Evolutionary conservation across 176 grass and related monocot genomes (phyloP), one percentile per base, ranked within the genome.

Genomic region (Carex parvula): DNA sequence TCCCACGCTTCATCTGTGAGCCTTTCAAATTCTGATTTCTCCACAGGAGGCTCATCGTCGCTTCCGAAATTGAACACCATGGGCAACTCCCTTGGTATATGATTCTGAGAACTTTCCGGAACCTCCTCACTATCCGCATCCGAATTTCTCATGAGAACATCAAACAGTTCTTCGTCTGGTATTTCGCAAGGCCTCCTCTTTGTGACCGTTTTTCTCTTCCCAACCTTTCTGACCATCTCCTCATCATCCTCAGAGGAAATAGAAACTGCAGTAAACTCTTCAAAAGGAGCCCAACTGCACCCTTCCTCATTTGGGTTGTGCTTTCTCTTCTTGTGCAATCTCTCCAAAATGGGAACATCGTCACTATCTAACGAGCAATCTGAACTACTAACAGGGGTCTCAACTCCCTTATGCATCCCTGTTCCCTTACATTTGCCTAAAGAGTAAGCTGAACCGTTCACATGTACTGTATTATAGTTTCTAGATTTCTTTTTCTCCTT

Each of bases 21-120:
- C 55, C 39, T 17, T 5, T 80, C 58, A 20, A 64, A 64, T 15
- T 82, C 59, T 29, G 30, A 62, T 75, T 75, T 75, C 46, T 75
- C 71, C 18, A 8, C 39, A 11, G 18, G 12, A 1, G 60, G 6
- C 35, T 82, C 60, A 32, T 64, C 37, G 5, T 48, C 35, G 16
- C 53, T 82, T 44, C 13, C 30, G 8, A 56, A 82, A 24, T 64
- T 5, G 24, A 82, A 82, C 37, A 82, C 59, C 80, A 82, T 8
- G 1, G 80, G 80, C n/a, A 82, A 9, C 37, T 82, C 80, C 10
- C 10, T n/a, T 24, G 60, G 60, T 14, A 44, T 52, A 63, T 22
- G 20, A 26, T 21, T 10, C 12, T 44, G 18, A 26, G 33, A 81
- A 81, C 57, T 41, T 81, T 48, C 58, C 0, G 24, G 18, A 81